Base-by-base conservation (phyloP, 257 asterid genomes). In the Haberlea rhodopensis region DNA sequence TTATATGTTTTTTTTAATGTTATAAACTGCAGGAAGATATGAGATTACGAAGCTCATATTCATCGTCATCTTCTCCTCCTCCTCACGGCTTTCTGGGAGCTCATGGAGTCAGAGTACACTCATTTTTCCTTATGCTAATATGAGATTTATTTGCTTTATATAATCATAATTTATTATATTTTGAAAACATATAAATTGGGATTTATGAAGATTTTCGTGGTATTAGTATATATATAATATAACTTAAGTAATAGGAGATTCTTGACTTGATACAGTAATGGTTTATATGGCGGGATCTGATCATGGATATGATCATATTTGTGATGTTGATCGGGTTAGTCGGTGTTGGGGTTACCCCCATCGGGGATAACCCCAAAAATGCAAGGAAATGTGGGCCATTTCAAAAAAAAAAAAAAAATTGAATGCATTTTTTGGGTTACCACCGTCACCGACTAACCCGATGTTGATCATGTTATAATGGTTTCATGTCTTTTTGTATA, bases 21-120 rank as follows among this genome's bases (percentile, higher is more conserved):
- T n/a, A n/a, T n/a, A n/a, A 46, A 10, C 8, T 78, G 62, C 77
- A 90, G 97, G 97, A 90, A 77, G 94, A 85, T 62, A 45, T 74
- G 45, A 77, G 94, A 74, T 58, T 76, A 45, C 94, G 80, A 73
- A 63, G 94, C 22, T 69, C 83, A 1, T 76, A 82, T 63, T 71
- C 87, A 11, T 66, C 83, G 5, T 64, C 88, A 13, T 34, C 66
- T 18, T 57, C 95, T 0, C 60, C 91, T 4, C 77, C 87, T 29
- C 55, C 88, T 45, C 76, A 87, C 60, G 80, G 85, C 60, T 79
- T 71, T 53, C 87, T 82, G 2, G 71, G 72, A 57, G 68, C 76
- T 56, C 92, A 82, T 57, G 79, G 78, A 72, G 68, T 72, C 68
- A 69, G 73, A 94, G 95, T 86, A n/a, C n/a, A n/a, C n/a, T n/a